Base-by-base conservation (phyloP, 495 filamentous ascomycete genomes). In the Neohortaea acidophila region DNA sequence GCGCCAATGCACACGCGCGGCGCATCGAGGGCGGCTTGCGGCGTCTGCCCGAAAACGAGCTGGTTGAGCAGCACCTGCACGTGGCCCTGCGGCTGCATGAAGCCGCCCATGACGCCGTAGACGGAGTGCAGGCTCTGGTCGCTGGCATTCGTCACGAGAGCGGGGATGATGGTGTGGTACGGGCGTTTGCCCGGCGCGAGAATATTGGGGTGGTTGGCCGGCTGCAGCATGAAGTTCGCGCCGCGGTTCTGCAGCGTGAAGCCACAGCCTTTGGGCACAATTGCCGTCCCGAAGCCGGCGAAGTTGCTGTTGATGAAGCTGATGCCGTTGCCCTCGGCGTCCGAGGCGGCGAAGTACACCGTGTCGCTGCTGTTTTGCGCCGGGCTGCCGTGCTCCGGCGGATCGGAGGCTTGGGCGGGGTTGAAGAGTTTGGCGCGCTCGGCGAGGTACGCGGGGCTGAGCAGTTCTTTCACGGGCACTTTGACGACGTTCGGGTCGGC, bases 71-170 rank as follows among this genome's bases (percentile, higher is more conserved):
- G 60, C 2, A 94, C 84, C 58, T 97, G 89, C 11, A 96, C 82
- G 52, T 97, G 89, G 8, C 89, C 89, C 63, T 96, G 89, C 0
- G 89, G 89, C 64, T 97, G 89, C 91, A 97, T 96, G 59, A 86
- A 94, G 22, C 89, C 89, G 44, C 89, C 89, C 89, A 96, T 96
- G 33, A 94, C 85, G 32, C 89, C 91, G 47, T 83, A 92, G 0
- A 93, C 82, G 26, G 72, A 74, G 52, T 94, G 79, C 41, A 97
- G 59, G 13, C 64, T 73, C 14, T 68, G 68, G 46, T 87, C 83
- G 12, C 60, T 64, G 1, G 71, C 52, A 44, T 84, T 80, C 2
- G 89, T 96, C 32, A 89, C 70, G 56, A 94, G 68, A 0, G 81
- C 86, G 0, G 89, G 86, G 52, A 97, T 97, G 58, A 97, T 96